Evolutionary conservation across 345 rosid species (phyloP), one percentile per base, ranked within the genome.

Genomic region (Anastatica hierochuntica): DNA sequence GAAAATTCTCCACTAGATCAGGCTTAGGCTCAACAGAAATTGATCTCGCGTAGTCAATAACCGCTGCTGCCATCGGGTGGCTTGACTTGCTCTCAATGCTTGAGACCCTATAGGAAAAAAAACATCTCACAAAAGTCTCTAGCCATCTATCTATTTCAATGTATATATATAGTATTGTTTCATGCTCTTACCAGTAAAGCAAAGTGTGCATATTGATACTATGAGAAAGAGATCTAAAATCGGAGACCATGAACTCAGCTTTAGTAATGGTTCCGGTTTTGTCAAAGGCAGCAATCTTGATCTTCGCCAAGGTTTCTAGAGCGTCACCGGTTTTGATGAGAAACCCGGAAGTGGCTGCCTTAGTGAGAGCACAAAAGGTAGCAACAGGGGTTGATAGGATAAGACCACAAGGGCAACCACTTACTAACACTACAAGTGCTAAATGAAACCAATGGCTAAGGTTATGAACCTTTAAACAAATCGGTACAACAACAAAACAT

Each of bases 321-420:
- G 55, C 69, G 51, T 87, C 83, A 1, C 84, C 89, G 2, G 89
- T 85, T 77, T 90, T 90, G 69, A 90, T 74, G 10, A 90, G 72
- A 43, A 90, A 79, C 29, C 98, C 96, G 0, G 76, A 68, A 1
- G 76, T 70, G 26, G 98, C 98, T 10, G 98, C 95, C 33, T 77
- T 76, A 14, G 89, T 74, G 13, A 90, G 87, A 20, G 92, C 95
- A 62, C 98, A 90, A 58, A 82, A 90, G 21, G 81, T 87, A 38
- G 81, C 96, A 31, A 87, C 84, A 0, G 98, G 98, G 18, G 98
- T 90, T 9, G 98, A 87, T 35, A 90, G 77, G 52, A 90, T 68
- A 9, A 90, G 84, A 14, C 85, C 89, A 51, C 98, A 90, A 10
- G 96, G 98, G 31, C 98, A 90, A 43, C 85, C 90, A 12, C 94